Base-by-base conservation (phyloP, 768 basidiomycete species). In the Mycena leptocephala region DNA sequence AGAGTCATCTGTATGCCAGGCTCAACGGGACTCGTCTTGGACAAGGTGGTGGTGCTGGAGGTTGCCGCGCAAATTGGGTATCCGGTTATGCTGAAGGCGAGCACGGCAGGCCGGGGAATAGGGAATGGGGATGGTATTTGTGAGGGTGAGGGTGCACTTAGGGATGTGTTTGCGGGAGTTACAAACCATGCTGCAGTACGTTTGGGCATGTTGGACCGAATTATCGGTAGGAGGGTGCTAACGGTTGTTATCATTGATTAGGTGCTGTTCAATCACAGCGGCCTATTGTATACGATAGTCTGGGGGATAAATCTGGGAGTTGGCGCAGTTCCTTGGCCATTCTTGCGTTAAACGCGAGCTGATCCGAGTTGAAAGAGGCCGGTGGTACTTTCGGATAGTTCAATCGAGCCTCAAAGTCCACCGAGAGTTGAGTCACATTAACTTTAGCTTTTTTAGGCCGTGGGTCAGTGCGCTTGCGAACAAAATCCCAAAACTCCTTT, bases 31-130 rank as follows among this genome's bases (percentile, higher is more conserved):
- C 83, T 94, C 28, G 81, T 92, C 1, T 33, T 28, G 20, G 65
- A 53, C 59, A 59, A 30, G 22, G 46, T 28, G 26, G 48, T 9
- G 4, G 73, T 61, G 1, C 46, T 39, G 2, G 84, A 85, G 10
- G 81, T 82, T 0, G 86, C 86, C 9, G 89, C 89, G 1, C 72
- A 75, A 5, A 84, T 92, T 28, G 92, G 92, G 0, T 93, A 86
- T 76, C 94, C 93, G 0, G 86, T 95, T 6, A 90, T 94, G 81
- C 81, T 94, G 76, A 94, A 94, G 81, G 90, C 93, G 1, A 93
- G 92, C 1, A 92, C 91, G 0, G 93, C 93, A 3, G 94, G 93
- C 1, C 93, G 94, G 3, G 94, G 93, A 0, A 91, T 93, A 89
- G 3, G 94, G 93, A 0, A 91, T 93, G 89, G 93, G 93, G 5